phyloP scores from a whole-genome alignment of 345 rosid species.

The Nasturtium officinale region DNA sequence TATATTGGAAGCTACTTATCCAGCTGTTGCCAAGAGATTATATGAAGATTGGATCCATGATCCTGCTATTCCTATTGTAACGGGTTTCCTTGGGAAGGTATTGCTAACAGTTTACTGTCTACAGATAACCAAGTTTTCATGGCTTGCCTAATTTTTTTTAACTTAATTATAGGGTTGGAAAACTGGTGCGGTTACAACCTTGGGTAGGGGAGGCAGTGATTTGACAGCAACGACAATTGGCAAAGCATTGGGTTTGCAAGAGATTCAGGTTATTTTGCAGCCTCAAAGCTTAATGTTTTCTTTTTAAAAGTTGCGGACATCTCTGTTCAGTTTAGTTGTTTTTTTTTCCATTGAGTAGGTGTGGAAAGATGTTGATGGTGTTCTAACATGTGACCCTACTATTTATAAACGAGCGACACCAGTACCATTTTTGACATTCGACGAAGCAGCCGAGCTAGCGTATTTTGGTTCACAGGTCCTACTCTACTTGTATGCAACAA shows the following conservation, averaged over 20 bases:
- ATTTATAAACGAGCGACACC: conserved; percentile 74
- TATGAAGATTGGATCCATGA: conserved; percentile 73
- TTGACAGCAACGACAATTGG: conserved; percentile 98
- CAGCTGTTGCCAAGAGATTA: conserved; percentile 91
- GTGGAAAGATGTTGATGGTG: conserved; percentile 99
- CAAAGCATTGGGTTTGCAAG: conserved; percentile 86
- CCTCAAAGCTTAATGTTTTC: neutral
- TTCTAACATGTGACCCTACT: conserved; percentile 95
- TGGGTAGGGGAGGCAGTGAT: conserved; percentile 99
- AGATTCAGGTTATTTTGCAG: conserved; percentile 77
- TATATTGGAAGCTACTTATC: conserved; percentile 93
- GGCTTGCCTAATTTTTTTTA: conserved; percentile 18
- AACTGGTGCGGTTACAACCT: conserved; percentile 88
- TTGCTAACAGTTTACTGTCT: conserved; percentile 6
- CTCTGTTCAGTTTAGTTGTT: conserved; percentile 22
- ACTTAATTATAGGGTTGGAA: conserved; percentile 74
- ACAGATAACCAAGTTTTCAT: conserved; percentile 2
- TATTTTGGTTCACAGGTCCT: conserved; percentile 97
- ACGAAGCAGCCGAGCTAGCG: conserved; percentile 99
- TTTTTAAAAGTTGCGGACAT: conserved; percentile 1
- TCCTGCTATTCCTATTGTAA: conserved; percentile 92
- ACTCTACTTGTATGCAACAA: conserved; percentile 24
- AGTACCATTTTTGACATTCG: conserved; percentile 88
- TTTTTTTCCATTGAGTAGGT: conserved; percentile 54
- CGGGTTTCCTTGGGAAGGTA: conserved; percentile 99